Evolutionary conservation across 2,329 filamentous ascomycete genomes (phyloP).

Genomic region (Dothiorella sarmentorum): DNA sequence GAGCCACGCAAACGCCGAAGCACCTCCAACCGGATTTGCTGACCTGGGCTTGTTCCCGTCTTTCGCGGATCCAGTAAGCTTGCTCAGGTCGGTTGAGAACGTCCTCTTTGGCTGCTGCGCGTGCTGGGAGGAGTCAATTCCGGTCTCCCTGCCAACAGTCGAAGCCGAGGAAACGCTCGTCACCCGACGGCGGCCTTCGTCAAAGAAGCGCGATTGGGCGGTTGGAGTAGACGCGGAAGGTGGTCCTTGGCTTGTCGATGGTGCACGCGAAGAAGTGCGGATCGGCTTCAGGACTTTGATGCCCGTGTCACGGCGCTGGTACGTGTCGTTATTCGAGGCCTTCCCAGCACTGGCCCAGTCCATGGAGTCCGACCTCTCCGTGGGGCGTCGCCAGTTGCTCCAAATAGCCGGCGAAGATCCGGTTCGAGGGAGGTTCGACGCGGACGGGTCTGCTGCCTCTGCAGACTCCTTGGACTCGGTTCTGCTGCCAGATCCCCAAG

Average conservation of each 20-base stretch:
- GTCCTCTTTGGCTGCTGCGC: slow-evolving; percentile 6
- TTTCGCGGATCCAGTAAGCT: background rate
- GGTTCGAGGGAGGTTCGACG: slow-evolving; percentile 23
- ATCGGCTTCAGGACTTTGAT: slow-evolving; percentile 90
- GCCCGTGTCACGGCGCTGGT: slow-evolving; percentile 66
- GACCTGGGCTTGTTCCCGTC: background rate
- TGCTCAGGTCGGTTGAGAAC: slow-evolving; percentile 10
- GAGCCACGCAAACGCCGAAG: slow-evolving; percentile 92
- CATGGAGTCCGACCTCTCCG: slow-evolving; percentile 10
- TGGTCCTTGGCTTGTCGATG: slow-evolving; percentile 33
- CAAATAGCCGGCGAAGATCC: slow-evolving; percentile 43
- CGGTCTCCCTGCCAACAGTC: slow-evolving; percentile 17
- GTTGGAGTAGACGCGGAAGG: slow-evolving; percentile 29
- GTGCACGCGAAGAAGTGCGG: slow-evolving; percentile 57
- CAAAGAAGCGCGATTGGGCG: slow-evolving; percentile 42
- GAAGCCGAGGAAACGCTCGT: slow-evolving; percentile 19
- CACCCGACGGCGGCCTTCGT: slow-evolving; percentile 42
- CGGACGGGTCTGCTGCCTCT: background rate
- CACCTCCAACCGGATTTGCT: slow-evolving; percentile 81
- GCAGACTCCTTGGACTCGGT: background rate
- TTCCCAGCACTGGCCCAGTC: slow-evolving; percentile 57
- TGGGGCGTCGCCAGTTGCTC: slow-evolving; percentile 45
- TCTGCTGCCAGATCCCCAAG: background rate
- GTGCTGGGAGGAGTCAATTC: background rate
- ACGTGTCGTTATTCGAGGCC: slow-evolving; percentile 57